Evolutionary conservation across 345 rosid species (phyloP).

Genomic region (Salix suchowensis): DNA sequence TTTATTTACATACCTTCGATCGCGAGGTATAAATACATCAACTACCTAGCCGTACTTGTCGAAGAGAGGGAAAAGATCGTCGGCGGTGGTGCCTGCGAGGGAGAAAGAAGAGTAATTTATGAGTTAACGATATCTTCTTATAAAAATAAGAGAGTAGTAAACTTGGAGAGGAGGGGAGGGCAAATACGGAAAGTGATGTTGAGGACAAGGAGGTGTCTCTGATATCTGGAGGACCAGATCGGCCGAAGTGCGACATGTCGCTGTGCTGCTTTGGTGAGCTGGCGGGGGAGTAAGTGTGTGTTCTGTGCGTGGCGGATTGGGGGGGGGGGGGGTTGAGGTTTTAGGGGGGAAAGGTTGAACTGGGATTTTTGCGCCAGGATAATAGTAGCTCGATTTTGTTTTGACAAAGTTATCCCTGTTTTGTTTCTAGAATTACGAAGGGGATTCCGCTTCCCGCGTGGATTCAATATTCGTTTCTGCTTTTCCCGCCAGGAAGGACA

Average conservation of each 20-base stretch:
- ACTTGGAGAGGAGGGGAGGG: not conserved
- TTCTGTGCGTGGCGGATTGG: not conserved
- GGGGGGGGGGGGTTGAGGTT: conserved; percentile 11
- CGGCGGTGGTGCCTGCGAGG: conserved; percentile 60
- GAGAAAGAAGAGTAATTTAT: not conserved
- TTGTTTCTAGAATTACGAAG: not conserved
- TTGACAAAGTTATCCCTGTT: not conserved
- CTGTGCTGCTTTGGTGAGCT: not conserved
- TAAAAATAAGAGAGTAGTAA: not conserved
- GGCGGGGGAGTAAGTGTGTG: not conserved
- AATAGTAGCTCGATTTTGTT: not conserved
- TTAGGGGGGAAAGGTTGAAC: not conserved
- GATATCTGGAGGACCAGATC: conserved; percentile 61
- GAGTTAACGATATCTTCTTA: not conserved
- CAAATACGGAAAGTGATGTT: conserved; percentile 70
- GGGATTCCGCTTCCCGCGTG: not conserved
- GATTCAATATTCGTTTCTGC: not conserved
- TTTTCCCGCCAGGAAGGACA: not conserved
- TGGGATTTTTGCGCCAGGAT: not conserved
- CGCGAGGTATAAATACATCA: conserved; percentile 67
- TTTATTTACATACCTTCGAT: conserved; percentile 53
- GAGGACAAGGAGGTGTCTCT: conserved; percentile 59
- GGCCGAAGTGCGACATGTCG: conserved; percentile 50
- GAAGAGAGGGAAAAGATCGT: conserved; percentile 72
- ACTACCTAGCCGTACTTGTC: conserved; percentile 79